Evolutionary conservation across 768 basidiomycete species (phyloP).

Genomic region (Naematelia encephala): DNA sequence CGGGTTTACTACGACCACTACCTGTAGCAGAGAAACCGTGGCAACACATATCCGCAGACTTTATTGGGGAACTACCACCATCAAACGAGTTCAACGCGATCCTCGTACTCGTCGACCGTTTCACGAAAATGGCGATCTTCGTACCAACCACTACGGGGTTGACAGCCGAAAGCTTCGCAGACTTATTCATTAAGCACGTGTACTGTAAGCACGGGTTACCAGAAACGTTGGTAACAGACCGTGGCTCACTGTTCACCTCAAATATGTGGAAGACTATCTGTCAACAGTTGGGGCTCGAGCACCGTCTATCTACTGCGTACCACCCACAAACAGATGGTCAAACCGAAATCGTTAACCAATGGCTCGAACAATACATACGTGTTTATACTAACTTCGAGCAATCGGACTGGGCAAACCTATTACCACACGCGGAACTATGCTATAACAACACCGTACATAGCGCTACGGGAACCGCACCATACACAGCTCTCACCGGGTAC

Average conservation of each 20-base stretch:
- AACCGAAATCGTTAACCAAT: constrained; percentile 52
- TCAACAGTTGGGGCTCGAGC: constrained; percentile 49
- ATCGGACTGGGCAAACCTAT: constrained; percentile 50
- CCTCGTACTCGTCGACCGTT: constrained; percentile 52
- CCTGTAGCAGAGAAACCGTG: constrained; percentile 40
- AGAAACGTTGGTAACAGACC: constrained; percentile 31
- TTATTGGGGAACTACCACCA: constrained; percentile 49
- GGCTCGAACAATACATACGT: constrained; percentile 53
- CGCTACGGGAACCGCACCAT: constrained; percentile 48
- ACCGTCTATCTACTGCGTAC: constrained; percentile 46
- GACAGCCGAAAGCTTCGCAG: constrained; percentile 43
- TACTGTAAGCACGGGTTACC: constrained; percentile 36
- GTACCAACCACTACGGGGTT: constrained; percentile 50
- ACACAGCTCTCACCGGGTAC: constrained; percentile 37
- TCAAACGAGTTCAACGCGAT: constrained; percentile 51
- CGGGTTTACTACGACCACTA: constrained; percentile 46
- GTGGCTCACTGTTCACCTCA: constrained; percentile 35
- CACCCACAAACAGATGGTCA: constrained; percentile 56
- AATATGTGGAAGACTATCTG: constrained; percentile 47
- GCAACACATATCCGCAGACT: constrained; percentile 51
- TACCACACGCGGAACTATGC: constrained; percentile 48
- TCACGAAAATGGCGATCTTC: constrained; percentile 55
- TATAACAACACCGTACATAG: constrained; percentile 50
- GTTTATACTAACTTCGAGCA: constrained; percentile 50
- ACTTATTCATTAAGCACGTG: not conserved